phyloP scores from a whole-genome alignment of 345 rosid genomes.

The Citrus mangshanensis region DNA sequence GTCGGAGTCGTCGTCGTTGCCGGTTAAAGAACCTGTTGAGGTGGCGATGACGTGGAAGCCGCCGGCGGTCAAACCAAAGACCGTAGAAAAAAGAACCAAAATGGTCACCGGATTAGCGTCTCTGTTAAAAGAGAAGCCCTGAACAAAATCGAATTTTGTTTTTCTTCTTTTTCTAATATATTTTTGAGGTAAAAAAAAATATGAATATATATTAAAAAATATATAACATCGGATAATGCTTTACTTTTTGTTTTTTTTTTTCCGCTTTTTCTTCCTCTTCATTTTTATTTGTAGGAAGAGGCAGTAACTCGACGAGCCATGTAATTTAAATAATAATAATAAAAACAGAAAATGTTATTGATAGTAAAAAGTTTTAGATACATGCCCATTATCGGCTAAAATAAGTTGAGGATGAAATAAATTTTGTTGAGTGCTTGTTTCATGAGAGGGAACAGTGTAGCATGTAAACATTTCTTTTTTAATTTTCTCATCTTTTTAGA shows the following conservation, averaged over 20 bases:
- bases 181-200: constrained; percentile 26
- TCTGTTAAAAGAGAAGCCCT: constrained; percentile 69
- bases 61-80: constrained; percentile 56
- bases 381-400: neutral
- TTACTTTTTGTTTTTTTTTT: constrained; percentile 2
- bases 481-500: constrained; percentile 33
- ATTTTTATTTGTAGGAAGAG: constrained; percentile 12
- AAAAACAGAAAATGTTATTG: neutral
- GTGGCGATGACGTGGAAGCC: constrained; percentile 43
- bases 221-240: constrained; percentile 23
- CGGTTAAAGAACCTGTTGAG: neutral
- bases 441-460: constrained; percentile 27
- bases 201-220: constrained; percentile 1
- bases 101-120: constrained; percentile 87
- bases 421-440: constrained; percentile 12
- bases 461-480: constrained; percentile 13
- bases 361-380: constrained; percentile 1
- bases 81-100: constrained; percentile 57
- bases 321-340: constrained; percentile 14
- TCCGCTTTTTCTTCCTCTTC: neutral
- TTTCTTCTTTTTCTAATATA: constrained; percentile 25
- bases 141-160: constrained; percentile 24
- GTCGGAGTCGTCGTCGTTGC: neutral
- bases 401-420: too few species aligned
- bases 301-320: constrained; percentile 12